Percentiles rank a stretch among this genome's conserved stretches.
phyloP scores from a whole-genome alignment of 176 grass and related monocot species.

The Guadua angustifolia region DNA sequence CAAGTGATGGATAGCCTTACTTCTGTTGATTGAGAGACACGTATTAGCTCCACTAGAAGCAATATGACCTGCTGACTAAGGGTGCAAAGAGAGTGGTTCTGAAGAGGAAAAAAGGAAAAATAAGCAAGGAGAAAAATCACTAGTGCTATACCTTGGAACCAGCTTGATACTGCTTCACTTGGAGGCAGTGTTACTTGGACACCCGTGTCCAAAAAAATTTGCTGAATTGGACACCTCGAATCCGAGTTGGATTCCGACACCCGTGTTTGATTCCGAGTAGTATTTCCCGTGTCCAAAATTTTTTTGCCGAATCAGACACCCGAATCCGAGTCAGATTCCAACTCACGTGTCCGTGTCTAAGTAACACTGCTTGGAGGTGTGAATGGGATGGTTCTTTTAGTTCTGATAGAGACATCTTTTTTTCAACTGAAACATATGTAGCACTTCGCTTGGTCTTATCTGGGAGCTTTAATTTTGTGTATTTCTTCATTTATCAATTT shows the following conservation, averaged over 20 bases:
- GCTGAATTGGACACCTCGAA: too few relatives aligned
- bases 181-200: too few relatives aligned
- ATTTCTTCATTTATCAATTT: conserved; percentile 36
- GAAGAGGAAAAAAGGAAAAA: background rate
- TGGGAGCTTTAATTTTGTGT: conserved; percentile 7
- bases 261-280: too few relatives aligned
- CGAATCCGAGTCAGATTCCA: too few relatives aligned
- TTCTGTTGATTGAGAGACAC: conserved; percentile 1
- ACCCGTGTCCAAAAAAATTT: too few relatives aligned
- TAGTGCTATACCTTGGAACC: background rate
- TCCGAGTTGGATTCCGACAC: too few relatives aligned
- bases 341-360: too few relatives aligned
- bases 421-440: conserved; percentile 7
- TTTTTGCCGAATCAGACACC: too few relatives aligned
- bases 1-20: background rate
- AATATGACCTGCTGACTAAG: conserved; percentile 19
- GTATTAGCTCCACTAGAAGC: conserved; percentile 5
- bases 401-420: background rate
- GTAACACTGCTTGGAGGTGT: conserved; percentile 22
- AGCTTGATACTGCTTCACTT: conserved; percentile 5
- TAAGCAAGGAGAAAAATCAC: background rate
- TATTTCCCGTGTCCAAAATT: too few relatives aligned
- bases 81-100: background rate
- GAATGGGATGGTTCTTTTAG: conserved; percentile 13
- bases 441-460: conserved; percentile 16